Evolutionary conservation across 768 basidiomycete species (phyloP).

Genomic region (Lactifluus hygrophoroides): DNA sequence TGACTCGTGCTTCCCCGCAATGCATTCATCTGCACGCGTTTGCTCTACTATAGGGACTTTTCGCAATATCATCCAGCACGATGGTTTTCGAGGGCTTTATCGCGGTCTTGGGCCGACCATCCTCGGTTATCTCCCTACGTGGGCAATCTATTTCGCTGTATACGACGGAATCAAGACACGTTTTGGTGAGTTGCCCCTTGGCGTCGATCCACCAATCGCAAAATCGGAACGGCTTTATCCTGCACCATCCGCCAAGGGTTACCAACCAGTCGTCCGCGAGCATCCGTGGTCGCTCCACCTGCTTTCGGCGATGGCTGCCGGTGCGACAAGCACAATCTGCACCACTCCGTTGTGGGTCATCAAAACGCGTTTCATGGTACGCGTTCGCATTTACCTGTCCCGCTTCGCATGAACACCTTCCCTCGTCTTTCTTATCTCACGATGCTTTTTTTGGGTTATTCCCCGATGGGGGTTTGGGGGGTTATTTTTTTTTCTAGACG

Average conservation of each 20-base stretch:
- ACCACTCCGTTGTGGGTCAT: slow-evolving; percentile 99
- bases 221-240: slow-evolving; percentile 54
- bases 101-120: slow-evolving; percentile 96
- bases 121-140: slow-evolving; percentile 94
- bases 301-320: slow-evolving; percentile 91
- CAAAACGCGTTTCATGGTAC: slow-evolving; percentile 97
- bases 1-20: background rate
- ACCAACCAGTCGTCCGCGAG: slow-evolving; percentile 71
- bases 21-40: slow-evolving; percentile 22
- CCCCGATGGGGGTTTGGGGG: background rate
- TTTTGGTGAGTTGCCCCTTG: slow-evolving; percentile 60
- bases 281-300: slow-evolving; percentile 87
- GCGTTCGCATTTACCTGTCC: slow-evolving; percentile 20
- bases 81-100: slow-evolving; percentile 86
- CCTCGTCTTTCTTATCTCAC: background rate
- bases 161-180: slow-evolving; percentile 90
- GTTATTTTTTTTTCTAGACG: slow-evolving; percentile 41
- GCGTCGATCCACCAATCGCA: slow-evolving; percentile 24
- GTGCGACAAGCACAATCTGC: slow-evolving; percentile 84
- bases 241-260: slow-evolving; percentile 78
- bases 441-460: background rate
- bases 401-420: background rate
- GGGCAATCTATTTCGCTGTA: slow-evolving; percentile 98
- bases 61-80: slow-evolving; percentile 45
- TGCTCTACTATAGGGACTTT: slow-evolving; percentile 32